Percentiles rank a stretch among this genome's conserved stretches.
Conservation (phyloP, 306 rosid genomes). For the Arachis hypogaea region DNA sequence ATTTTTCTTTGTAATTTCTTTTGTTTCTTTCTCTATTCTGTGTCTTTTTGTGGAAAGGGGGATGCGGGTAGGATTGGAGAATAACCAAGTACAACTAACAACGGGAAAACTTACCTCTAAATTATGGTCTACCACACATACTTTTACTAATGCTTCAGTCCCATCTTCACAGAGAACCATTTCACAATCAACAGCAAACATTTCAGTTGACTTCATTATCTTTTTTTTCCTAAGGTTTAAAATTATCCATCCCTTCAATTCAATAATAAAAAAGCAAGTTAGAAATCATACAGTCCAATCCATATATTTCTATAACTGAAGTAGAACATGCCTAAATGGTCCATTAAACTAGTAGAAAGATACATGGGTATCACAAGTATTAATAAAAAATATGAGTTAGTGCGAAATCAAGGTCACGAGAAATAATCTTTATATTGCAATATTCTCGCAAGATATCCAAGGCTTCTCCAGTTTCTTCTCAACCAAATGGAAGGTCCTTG, state of each 20-base stretch:
- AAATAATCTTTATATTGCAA: constrained; percentile 7
- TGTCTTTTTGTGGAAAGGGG: background rate
- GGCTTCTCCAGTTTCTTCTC: background rate
- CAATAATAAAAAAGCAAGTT: constrained; percentile 38
- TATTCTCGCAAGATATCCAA: background rate
- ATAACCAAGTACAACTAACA: constrained; percentile 1
- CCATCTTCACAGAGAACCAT: constrained; percentile 96
- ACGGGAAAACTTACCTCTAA: constrained; percentile 58
- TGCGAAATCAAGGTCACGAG: constrained; percentile 9
- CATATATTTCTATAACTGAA: constrained; percentile 19
- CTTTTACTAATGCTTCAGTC: constrained; percentile 78
- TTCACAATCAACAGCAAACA: constrained; percentile 93
- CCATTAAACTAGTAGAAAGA: constrained; percentile 11
- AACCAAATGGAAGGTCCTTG: background rate
- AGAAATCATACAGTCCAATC: constrained; percentile 2
- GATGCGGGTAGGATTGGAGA: background rate
- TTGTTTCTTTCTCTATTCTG: too few relatives aligned
- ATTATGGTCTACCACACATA: constrained; percentile 77
- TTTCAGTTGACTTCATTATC: constrained; percentile 52
- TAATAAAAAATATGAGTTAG: constrained; percentile 4
- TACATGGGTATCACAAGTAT: constrained; percentile 7
- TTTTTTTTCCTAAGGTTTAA: constrained; percentile 56
- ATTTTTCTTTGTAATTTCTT: background rate
- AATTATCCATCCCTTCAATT: constrained; percentile 76
- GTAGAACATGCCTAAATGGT: constrained; percentile 9